A percentile compares a stretch with the other conserved stretches of the same genome.
Conservation (phyloP, 1,284 basidiomycete genomes). For the Ustilago hordei region DNA sequence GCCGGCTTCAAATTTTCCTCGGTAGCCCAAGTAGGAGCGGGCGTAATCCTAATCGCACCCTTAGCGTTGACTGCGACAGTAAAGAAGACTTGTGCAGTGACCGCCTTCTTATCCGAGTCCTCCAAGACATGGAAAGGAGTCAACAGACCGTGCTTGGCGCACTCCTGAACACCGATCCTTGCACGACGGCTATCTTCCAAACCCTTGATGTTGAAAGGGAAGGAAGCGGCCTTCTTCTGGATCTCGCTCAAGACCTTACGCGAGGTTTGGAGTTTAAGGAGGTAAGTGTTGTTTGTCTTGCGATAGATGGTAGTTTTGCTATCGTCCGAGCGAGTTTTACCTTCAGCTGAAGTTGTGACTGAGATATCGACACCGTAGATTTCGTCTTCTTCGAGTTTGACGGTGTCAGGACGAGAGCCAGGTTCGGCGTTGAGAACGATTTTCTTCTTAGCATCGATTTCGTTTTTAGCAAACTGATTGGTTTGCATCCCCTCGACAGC, state of each 20-base stretch:
- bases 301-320: slow-evolving; percentile 93
- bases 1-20: slow-evolving; percentile 89
- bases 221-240: slow-evolving; percentile 95
- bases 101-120: slow-evolving; percentile 55
- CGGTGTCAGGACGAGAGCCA: slow-evolving; percentile 57
- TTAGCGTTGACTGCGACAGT: slow-evolving; percentile 88
- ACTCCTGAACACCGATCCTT: slow-evolving; percentile 94
- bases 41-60: slow-evolving; percentile 80
- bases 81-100: slow-evolving; percentile 88
- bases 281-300: slow-evolving; percentile 86
- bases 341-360: slow-evolving; percentile 71
- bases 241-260: slow-evolving; percentile 94
- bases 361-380: slow-evolving; percentile 96
- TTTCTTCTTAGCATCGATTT: slow-evolving; percentile 73
- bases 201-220: slow-evolving; percentile 95
- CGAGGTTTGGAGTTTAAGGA: slow-evolving; percentile 97
- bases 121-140: slow-evolving; percentile 84
- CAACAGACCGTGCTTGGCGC: slow-evolving; percentile 88
- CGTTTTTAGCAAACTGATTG: slow-evolving; percentile 95
- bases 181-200: slow-evolving; percentile 96
- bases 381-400: slow-evolving; percentile 80
- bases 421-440: slow-evolving; percentile 62
- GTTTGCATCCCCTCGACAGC: slow-evolving; percentile 77
- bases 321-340: slow-evolving; percentile 81
- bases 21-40: slow-evolving; percentile 90